Evolutionary conservation across 176 grass and related monocot species (phyloP).

Genomic region (Eragrostis curvula): DNA sequence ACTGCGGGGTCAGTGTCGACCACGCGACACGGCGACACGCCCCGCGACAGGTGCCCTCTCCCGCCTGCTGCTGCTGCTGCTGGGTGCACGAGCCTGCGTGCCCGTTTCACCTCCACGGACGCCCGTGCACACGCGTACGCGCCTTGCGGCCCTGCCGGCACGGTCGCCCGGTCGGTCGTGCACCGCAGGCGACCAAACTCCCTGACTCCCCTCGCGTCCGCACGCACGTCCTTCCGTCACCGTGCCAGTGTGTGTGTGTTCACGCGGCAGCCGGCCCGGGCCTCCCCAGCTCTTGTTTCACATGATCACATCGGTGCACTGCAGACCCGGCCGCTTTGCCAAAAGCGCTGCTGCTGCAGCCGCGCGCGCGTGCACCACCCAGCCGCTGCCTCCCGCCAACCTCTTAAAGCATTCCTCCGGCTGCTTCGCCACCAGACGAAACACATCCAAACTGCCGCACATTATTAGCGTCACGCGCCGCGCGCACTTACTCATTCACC

Average conservation of each 20-base stretch:
- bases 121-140: conserved; percentile 12
- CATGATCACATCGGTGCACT: too few relatives aligned
- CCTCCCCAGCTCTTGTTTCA: too few relatives aligned
- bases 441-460: conserved; percentile 29
- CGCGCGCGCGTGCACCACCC: background rate
- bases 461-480: conserved; percentile 30
- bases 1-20: background rate
- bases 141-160: background rate
- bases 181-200: background rate
- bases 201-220: background rate
- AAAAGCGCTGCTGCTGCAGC: conserved; percentile 26
- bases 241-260: background rate
- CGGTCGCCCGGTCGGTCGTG: conserved; percentile 7
- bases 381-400: conserved; percentile 16
- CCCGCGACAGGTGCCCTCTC: conserved; percentile 37
- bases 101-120: background rate
- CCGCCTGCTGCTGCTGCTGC: conserved; percentile 11
- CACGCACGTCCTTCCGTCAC: background rate
- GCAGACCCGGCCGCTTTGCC: conserved; percentile 28
- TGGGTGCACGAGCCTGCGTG: background rate
- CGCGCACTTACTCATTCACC: conserved; percentile 11
- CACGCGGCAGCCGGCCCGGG: conserved; percentile 6
- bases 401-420: conserved; percentile 15
- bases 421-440: conserved; percentile 3
- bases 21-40: background rate